Evolutionary conservation across 2,329 filamentous ascomycete genomes (phyloP).

Genomic region (Akanthomyces uredinophilus): DNA sequence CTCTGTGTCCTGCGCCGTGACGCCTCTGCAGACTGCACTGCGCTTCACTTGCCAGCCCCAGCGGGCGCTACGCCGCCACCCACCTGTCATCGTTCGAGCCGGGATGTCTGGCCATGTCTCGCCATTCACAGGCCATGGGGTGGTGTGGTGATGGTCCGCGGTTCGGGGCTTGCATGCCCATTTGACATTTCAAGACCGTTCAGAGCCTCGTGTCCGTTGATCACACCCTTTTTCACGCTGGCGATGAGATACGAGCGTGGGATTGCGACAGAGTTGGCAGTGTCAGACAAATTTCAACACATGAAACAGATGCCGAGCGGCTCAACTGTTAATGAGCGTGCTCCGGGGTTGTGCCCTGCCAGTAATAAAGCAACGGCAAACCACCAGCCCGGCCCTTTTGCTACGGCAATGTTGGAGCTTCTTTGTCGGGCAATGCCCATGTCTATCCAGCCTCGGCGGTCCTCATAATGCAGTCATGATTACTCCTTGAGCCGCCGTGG

Average conservation of each 20-base stretch:
- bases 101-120: not conserved
- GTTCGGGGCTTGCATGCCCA: not conserved
- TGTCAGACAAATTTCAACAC: too few relatives aligned
- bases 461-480: constrained; percentile 1
- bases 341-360: too few relatives aligned
- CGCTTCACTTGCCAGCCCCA: not conserved
- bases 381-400: not conserved
- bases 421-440: not conserved
- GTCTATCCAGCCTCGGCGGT: not conserved
- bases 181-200: too few relatives aligned
- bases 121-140: not conserved
- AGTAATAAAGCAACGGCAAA: not conserved
- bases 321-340: too few relatives aligned
- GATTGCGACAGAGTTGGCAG: too few relatives aligned
- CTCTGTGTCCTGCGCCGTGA: too few relatives aligned
- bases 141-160: not conserved
- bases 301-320: too few relatives aligned
- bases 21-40: not conserved
- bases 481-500: not conserved
- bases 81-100: constrained; percentile 1
- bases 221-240: not conserved
- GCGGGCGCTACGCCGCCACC: not conserved
- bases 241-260: too few relatives aligned
- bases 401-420: not conserved
- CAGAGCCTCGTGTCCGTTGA: too few relatives aligned